These are phyloP conservation scores for Diversispora epigaea DNA, from an alignment of 192 early-diverging fungal genomes.

Conservation along the genomic window DNA sequence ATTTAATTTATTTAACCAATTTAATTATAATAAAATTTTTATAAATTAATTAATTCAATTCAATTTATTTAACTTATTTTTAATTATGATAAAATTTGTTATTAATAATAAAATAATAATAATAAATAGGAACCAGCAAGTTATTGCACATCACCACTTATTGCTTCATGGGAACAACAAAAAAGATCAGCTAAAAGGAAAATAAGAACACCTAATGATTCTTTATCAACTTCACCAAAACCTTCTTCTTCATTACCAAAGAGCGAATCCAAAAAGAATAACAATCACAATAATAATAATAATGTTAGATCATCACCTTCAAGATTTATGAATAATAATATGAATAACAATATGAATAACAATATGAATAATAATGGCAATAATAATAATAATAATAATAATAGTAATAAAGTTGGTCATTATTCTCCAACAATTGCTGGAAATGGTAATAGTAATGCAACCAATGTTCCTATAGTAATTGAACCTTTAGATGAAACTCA, in stretches of 20 bases:
- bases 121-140: constrained; percentile 11
- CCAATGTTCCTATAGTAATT: no score
- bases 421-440: no score
- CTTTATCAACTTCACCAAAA: background rate
- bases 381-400: no score
- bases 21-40: no score
- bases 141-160: constrained; percentile 10
- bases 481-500: no score
- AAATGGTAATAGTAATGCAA: no score
- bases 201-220: background rate
- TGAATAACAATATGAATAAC: no score
- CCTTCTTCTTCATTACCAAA: background rate
- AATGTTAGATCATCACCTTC: background rate
- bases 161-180: background rate
- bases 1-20: no score
- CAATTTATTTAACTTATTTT: background rate
- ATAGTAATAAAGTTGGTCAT: no score
- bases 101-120: background rate
- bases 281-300: background rate
- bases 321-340: no score
- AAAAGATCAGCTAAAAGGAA: constrained; percentile 9
- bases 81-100: background rate
- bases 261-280: background rate
- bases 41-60: background rate
- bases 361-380: no score